Evolutionary conservation across 2,329 filamentous ascomycete species (phyloP).

Genomic region (Pleomassaria siparia): DNA sequence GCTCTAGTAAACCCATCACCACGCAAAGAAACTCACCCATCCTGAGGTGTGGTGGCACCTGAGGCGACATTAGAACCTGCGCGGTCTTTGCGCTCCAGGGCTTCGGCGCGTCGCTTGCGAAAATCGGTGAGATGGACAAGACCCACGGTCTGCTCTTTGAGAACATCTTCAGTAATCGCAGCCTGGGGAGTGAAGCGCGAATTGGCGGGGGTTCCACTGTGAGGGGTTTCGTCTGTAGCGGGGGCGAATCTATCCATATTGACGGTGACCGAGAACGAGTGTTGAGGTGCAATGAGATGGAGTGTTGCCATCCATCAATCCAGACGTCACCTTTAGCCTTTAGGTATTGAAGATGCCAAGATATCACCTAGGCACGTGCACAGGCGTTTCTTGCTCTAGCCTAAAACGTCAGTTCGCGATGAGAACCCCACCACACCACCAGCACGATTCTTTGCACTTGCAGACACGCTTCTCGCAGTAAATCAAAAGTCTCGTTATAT

Average conservation of each 20-base stretch:
- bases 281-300: not conserved
- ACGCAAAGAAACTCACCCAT: slow-evolving; percentile 56
- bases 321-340: too few species aligned
- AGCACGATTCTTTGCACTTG: too few species aligned
- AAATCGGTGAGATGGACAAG: slow-evolving; percentile 92
- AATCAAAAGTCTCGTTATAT: too few species aligned
- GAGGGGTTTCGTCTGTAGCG: slow-evolving; percentile 19
- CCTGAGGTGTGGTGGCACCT: slow-evolving; percentile 56
- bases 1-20: slow-evolving; percentile 28
- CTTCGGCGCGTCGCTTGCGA: slow-evolving; percentile 91
- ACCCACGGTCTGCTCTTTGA: slow-evolving; percentile 86
- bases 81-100: slow-evolving; percentile 86
- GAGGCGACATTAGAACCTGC: slow-evolving; percentile 68
- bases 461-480: too few species aligned
- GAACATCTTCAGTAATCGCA: slow-evolving; percentile 74
- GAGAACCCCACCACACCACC: not conserved
- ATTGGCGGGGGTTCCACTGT: slow-evolving; percentile 42
- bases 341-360: too few species aligned
- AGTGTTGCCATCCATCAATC: too few species aligned
- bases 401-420: not conserved
- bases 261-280: not conserved
- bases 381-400: not conserved
- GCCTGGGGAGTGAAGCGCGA: slow-evolving; percentile 74
- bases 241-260: slow-evolving; percentile 35
- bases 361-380: not conserved